A percentile compares a stretch with the other conserved stretches of the same genome.
These are phyloP conservation scores for Capronia coronata DNA, from an alignment of 2,329 filamentous ascomycete species.

Conservation along the genomic window DNA sequence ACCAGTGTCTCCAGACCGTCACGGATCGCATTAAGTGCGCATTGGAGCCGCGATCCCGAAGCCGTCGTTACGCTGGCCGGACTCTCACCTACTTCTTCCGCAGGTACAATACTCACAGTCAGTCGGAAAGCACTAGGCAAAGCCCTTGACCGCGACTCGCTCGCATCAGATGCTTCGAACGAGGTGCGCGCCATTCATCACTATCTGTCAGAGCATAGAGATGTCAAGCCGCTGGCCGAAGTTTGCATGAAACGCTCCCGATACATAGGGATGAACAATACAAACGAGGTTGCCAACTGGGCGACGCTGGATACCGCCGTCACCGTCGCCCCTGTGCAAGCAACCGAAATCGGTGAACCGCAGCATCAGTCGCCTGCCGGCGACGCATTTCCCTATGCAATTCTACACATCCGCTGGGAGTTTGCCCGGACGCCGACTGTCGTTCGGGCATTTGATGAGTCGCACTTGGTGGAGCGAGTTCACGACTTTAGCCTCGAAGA, in stretches of 20 bases:
- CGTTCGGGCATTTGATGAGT: constrained; percentile 27
- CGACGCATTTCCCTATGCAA: constrained; percentile 45
- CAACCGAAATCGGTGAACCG: constrained; percentile 8
- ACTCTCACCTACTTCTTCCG: constrained; percentile 19
- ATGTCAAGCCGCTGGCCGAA: constrained; percentile 44
- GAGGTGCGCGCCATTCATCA: constrained; percentile 17
- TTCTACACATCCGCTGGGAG: constrained; percentile 47
- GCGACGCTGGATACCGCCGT: constrained; percentile 46
- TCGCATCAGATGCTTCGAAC: constrained; percentile 6
- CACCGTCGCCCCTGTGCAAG: constrained; percentile 31
- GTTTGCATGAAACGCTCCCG: constrained; percentile 43
- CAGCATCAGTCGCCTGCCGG: constrained; percentile 28
- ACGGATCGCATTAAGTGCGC: constrained; percentile 26
- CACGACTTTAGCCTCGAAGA: constrained; percentile 50
- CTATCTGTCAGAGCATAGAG: constrained; percentile 41
- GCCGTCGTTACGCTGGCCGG: constrained; percentile 29
- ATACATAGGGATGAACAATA: constrained; percentile 45
- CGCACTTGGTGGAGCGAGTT: constrained; percentile 39
- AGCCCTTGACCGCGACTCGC: constrained; percentile 15
- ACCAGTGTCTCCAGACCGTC: constrained; percentile 22
- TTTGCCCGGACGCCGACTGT: constrained; percentile 29
- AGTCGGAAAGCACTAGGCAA: constrained; percentile 20
- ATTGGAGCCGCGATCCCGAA: constrained; percentile 23
- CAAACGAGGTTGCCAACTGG: constrained; percentile 39
- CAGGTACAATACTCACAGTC: constrained; percentile 15